phyloP scores from a whole-genome alignment of 805 yeast genomes.

The Suhomyces sp. region DNA sequence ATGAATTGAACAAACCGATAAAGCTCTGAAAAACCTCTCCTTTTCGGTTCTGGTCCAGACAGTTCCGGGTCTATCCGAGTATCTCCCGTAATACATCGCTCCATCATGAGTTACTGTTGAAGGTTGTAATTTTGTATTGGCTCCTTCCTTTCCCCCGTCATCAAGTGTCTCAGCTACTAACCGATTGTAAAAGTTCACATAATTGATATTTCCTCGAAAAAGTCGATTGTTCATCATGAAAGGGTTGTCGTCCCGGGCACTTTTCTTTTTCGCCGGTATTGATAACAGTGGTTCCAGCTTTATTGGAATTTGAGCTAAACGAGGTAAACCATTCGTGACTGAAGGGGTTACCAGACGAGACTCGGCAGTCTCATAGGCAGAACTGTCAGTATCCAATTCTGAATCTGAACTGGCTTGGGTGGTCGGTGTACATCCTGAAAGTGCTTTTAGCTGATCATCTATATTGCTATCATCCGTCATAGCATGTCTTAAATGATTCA shows the following conservation, averaged over 20 bases:
- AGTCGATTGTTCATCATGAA: slow-evolving; percentile 7
- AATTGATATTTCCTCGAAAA: slow-evolving; percentile 28
- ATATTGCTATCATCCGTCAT: slow-evolving; percentile 6
- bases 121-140: neutral
- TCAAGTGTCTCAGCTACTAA: slow-evolving; percentile 23
- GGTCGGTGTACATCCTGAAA: neutral
- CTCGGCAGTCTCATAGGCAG: slow-evolving; percentile 2
- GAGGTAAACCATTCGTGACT: neutral
- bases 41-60: slow-evolving; percentile 51
- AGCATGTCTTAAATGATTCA: neutral
- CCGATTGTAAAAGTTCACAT: slow-evolving; percentile 26
- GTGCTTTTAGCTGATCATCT: neutral
- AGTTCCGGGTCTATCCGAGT: slow-evolving; percentile 25
- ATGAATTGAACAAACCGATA: slow-evolving; percentile 50
- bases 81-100: slow-evolving; percentile 8
- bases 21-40: slow-evolving; percentile 46
- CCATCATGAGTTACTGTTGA: slow-evolving; percentile 14
- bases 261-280: neutral
- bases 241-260: neutral
- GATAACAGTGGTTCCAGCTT: neutral
- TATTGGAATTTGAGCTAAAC: neutral
- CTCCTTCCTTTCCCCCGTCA: neutral
- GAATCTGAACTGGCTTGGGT: neutral
- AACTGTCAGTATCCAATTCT: neutral
- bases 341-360: neutral